phyloP scores from a whole-genome alignment of 768 basidiomycete genomes.

The Collybia mongolica region DNA sequence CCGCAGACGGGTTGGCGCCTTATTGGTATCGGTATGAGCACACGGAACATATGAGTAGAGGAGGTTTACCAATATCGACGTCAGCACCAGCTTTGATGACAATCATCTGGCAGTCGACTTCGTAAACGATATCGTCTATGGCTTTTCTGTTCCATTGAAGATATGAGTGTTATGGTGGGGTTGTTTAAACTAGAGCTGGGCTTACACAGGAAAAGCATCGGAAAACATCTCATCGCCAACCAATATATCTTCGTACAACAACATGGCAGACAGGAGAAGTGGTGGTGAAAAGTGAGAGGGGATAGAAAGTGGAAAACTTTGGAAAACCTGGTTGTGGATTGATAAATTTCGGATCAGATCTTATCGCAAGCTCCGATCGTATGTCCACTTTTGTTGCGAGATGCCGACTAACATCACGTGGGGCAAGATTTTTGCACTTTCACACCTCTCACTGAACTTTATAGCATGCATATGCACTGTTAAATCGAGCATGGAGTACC shows the following conservation, averaged over 20 bases:
- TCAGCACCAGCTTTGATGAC: conserved; percentile 72
- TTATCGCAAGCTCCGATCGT: conserved; percentile 21
- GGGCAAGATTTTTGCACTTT: conserved; percentile 14
- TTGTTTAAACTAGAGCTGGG: conserved; percentile 11
- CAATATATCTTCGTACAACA: conserved; percentile 75
- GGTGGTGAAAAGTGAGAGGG: conserved; percentile 10
- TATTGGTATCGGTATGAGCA: conserved; percentile 24
- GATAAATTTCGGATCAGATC: conserved; percentile 27
- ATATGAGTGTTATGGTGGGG: conserved; percentile 5
- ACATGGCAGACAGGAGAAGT: conserved; percentile 44
- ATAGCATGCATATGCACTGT: conserved; percentile 4
- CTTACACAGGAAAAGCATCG: conserved; percentile 87
- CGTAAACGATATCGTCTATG: conserved; percentile 78
- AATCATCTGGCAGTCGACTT: conserved; percentile 81
- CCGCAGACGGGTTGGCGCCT: conserved; percentile 92
- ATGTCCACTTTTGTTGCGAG: conserved; percentile 14
- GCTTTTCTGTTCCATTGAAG: conserved; percentile 51
- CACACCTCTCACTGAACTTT: no score
- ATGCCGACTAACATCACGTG: conserved; percentile 20
- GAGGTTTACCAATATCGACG: conserved; percentile 78
- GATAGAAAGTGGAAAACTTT: conserved; percentile 11
- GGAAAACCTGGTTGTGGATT: conserved; percentile 19
- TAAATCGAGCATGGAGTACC: conserved; percentile 65
- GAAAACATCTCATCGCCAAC: conserved; percentile 90
- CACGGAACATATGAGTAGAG: neutral